Base-by-base conservation (phyloP, 345 rosid species). In the Turnera subulata region DNA sequence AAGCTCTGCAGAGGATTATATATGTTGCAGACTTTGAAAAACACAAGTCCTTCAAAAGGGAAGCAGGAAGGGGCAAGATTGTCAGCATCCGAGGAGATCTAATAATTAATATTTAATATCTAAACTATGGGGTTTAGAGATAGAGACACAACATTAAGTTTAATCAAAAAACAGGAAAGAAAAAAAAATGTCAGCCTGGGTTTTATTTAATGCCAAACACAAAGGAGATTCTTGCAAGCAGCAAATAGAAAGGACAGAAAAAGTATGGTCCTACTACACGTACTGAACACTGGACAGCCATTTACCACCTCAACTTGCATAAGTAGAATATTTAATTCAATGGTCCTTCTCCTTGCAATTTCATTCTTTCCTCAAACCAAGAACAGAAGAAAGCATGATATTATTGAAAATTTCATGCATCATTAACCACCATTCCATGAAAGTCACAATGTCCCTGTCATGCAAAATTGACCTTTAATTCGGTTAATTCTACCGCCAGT, bases 281-380 rank as follows among this genome's bases (percentile, higher is more conserved):
- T 11, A 3, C 14, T 29, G 35, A 29, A 29, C 35, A 29, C 57
- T 75, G 70, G 69, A n/a, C 63, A 68, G 38, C 16, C 68, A 61
- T 62, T 78, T 83, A 83, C 75, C 75, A 72, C 74, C 57, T 43
- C 91, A 82, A 82, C 84, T 85, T 80, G 94, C 85, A 43, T 45
- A 40, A 12, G 16, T n/a, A 49, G 63, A 63, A 24, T 18, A 19
- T 48, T 38, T 29, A 63, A 53, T 45, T 21, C 33, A 76, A 62
- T 70, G 78, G 68, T 59, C 73, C 69, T 25, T 61, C 26, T 24
- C 25, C 60, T 43, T 19, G 20, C 66, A 45, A 55, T 73, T 56
- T 38, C 56, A 63, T 46, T 47, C 68, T 56, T 65, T 64, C 13
- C 58, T 49, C n/a, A 24, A 22, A 24, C 10, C 47, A 24, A 53